Conservation (phyloP, 805 yeast species). For the Ogataea chonburiensis region DNA sequence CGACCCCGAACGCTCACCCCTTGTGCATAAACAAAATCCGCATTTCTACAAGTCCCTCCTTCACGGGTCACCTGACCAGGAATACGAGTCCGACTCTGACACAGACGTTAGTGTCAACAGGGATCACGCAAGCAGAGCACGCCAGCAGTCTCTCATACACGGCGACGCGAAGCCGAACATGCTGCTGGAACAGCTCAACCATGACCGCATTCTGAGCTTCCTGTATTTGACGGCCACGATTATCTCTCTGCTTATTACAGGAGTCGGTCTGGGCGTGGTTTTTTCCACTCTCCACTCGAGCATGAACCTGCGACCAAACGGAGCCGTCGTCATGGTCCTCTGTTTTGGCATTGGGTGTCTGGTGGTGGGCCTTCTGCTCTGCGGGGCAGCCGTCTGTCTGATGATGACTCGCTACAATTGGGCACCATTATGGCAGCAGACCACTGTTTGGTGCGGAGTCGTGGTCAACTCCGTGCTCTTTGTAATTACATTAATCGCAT, state of each 20-base stretch:
- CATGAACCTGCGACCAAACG: conserved; percentile 9
- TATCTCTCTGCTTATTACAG: conserved; percentile 41
- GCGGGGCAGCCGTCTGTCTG: conserved; percentile 45
- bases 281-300: conserved; percentile 24
- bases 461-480: conserved; percentile 40
- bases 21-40: conserved; percentile 2
- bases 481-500: conserved; percentile 38
- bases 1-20: conserved; percentile 5
- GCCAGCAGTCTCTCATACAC: conserved; percentile 14
- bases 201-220: conserved; percentile 44
- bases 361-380: conserved; percentile 40
- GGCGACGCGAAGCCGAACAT: conserved; percentile 17
- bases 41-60: conserved; percentile 17
- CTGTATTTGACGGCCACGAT: conserved; percentile 42
- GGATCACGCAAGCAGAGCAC: not conserved
- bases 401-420: conserved; percentile 38
- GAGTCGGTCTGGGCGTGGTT: conserved; percentile 44
- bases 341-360: conserved; percentile 41
- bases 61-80: conserved; percentile 4
- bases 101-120: conserved; percentile 18
- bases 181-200: conserved; percentile 28
- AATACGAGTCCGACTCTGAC: conserved; percentile 17
- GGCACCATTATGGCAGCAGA: conserved; percentile 43
- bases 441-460: conserved; percentile 42
- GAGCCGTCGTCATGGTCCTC: conserved; percentile 27